Conservation (phyloP, 2,329 filamentous ascomycete genomes). For the Xylariaceae sp. region DNA sequence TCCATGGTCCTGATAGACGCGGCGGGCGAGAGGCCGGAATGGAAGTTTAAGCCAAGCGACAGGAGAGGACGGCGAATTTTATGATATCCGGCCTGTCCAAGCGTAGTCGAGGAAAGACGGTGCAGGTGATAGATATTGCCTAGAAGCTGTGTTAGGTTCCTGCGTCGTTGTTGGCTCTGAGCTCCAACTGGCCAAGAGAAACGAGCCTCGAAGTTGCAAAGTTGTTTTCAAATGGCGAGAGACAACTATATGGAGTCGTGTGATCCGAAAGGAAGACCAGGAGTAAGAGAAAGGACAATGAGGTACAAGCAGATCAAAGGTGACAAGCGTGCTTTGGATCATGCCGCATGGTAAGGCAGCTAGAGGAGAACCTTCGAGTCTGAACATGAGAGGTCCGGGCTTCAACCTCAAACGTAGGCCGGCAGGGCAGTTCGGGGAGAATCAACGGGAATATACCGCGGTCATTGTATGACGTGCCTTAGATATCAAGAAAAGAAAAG, state of each 20-base stretch:
- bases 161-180: not conserved
- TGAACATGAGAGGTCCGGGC: not conserved
- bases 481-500: not conserved
- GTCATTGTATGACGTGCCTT: not conserved
- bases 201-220: not conserved
- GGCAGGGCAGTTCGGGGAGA: constrained; percentile 1
- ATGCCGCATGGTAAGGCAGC: constrained; percentile 9
- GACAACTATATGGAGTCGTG: not conserved
- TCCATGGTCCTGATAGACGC: constrained; percentile 22
- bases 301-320: not conserved
- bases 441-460: constrained; percentile 2
- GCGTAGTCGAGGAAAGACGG: not conserved
- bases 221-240: not conserved
- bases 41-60: constrained; percentile 7
- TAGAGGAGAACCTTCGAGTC: not conserved
- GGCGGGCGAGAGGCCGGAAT: not conserved
- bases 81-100: constrained; percentile 1
- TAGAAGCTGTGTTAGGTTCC: constrained; percentile 16
- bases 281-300: not conserved
- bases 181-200: not conserved
- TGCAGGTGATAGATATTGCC: constrained; percentile 11
- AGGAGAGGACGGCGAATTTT: not conserved
- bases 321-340: not conserved
- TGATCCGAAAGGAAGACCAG: not conserved
- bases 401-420: not conserved